Percentiles rank a stretch among this genome's conserved stretches.
Evolutionary conservation across 192 early-diverging fungal genomes (phyloP).

Genomic region (Chytriomyces hyalinus): DNA sequence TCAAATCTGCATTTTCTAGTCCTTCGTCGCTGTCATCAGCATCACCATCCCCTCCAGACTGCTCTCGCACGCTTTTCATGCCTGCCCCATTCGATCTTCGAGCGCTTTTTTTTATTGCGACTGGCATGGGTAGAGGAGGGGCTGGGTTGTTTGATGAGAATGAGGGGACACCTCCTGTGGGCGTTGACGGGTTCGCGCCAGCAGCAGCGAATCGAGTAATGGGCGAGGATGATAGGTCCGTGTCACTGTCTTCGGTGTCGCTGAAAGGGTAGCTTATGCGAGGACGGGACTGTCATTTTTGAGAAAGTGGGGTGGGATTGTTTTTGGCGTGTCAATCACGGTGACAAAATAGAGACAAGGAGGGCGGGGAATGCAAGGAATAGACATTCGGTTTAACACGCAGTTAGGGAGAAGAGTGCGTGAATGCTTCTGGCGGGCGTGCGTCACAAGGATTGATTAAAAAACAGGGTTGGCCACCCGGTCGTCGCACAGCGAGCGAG

Average conservation of each 20-base stretch:
- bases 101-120: not conserved
- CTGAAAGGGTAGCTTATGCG: slow-evolving; percentile 53
- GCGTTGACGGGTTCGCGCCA: not conserved
- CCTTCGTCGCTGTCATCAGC: slow-evolving; percentile 38
- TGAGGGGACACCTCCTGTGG: not conserved
- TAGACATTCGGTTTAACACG: too few species aligned
- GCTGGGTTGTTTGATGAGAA: not conserved
- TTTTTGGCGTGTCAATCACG: not conserved
- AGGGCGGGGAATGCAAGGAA: too few species aligned
- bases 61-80: too few species aligned
- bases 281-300: slow-evolving; percentile 16
- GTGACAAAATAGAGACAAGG: too few species aligned
- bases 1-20: slow-evolving; percentile 1
- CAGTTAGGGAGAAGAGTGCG: too few species aligned
- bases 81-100: not conserved
- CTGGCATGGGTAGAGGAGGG: not conserved
- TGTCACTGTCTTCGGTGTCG: slow-evolving; percentile 51
- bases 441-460: too few species aligned
- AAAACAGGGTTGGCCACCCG: too few species aligned
- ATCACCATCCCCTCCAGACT: not conserved
- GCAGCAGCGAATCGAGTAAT: slow-evolving; percentile 18
- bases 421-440: too few species aligned
- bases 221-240: slow-evolving; percentile 20
- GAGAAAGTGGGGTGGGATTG: slow-evolving; percentile 6
- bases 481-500: too few species aligned